phyloP scores from a whole-genome alignment of 768 basidiomycete species.

The Mrakia hoshinonis region DNA sequence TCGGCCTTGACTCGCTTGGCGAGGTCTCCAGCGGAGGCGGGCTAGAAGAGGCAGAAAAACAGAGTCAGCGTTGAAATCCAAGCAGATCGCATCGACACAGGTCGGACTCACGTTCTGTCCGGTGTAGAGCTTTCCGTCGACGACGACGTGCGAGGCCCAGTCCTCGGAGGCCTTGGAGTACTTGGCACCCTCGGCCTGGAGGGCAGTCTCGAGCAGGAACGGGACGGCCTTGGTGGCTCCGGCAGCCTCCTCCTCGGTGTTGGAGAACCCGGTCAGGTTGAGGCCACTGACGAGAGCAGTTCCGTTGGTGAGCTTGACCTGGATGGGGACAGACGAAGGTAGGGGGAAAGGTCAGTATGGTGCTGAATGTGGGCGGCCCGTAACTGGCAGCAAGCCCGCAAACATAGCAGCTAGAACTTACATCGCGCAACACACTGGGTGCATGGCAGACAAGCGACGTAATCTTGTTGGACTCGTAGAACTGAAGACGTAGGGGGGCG shows the following conservation, averaged over 20 bases:
- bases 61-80: not conserved
- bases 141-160: slow-evolving; percentile 49
- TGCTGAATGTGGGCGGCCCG: too few relatives aligned
- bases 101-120: slow-evolving; percentile 25
- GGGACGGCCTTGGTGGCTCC: slow-evolving; percentile 44
- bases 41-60: not conserved
- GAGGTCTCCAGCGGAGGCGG: not conserved
- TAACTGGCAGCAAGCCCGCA: not conserved
- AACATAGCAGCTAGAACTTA: slow-evolving; percentile 9
- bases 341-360: not conserved
- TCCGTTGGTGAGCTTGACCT: slow-evolving; percentile 14
- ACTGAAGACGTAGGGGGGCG: slow-evolving; percentile 42
- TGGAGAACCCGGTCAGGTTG: slow-evolving; percentile 56
- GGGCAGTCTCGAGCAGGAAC: slow-evolving; percentile 54
- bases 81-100: too few relatives aligned
- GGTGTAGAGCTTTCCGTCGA: slow-evolving; percentile 30
- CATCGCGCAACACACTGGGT: slow-evolving; percentile 46
- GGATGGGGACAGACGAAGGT: not conserved
- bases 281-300: slow-evolving; percentile 53
- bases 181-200: slow-evolving; percentile 37
- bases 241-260: slow-evolving; percentile 54
- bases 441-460: slow-evolving; percentile 73
- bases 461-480: slow-evolving; percentile 60
- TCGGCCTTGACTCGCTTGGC: slow-evolving; percentile 4
- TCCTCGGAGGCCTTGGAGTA: slow-evolving; percentile 53